A percentile compares a stretch with the other conserved stretches of the same genome.
These are phyloP conservation scores for Tricholoma saponaceum DNA, from an alignment of 768 basidiomycete species.

Conservation along the genomic window DNA sequence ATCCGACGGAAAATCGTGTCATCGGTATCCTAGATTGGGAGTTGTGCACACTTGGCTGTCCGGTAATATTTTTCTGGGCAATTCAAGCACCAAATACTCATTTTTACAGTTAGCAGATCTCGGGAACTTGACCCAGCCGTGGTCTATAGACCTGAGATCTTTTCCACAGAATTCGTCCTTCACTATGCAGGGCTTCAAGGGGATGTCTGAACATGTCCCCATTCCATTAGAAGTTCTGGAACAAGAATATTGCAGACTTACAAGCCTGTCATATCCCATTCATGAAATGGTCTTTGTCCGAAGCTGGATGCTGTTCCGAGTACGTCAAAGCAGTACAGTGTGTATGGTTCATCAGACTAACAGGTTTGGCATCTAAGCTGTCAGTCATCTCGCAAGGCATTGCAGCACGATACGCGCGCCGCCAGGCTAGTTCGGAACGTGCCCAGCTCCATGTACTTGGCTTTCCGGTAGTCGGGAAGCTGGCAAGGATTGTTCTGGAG, in stretches of 20 bases:
- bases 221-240: constrained; percentile 71
- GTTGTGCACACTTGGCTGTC: constrained; percentile 90
- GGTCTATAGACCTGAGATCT: constrained; percentile 51
- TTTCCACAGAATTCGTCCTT: constrained; percentile 25
- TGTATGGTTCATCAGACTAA: background rate
- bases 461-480: constrained; percentile 59
- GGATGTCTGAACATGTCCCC: constrained; percentile 49
- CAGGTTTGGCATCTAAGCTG: constrained; percentile 35
- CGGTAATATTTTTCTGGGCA: constrained; percentile 38
- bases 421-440: constrained; percentile 85
- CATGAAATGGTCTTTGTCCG: constrained; percentile 73
- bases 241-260: constrained; percentile 72
- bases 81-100: constrained; percentile 1
- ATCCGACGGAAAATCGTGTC: constrained; percentile 85
- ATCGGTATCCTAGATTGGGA: constrained; percentile 99
- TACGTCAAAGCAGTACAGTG: constrained; percentile 28
- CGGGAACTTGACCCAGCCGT: constrained; percentile 85
- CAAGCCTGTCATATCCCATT: constrained; percentile 68
- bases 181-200: constrained; percentile 59
- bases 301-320: constrained; percentile 85
- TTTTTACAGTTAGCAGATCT: constrained; percentile 72
- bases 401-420: constrained; percentile 77
- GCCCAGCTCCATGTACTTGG: constrained; percentile 43
- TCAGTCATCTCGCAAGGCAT: constrained; percentile 88
- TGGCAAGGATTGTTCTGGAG: constrained; percentile 59